A percentile compares a stretch with the other conserved stretches of the same genome.
phyloP scores from a whole-genome alignment of 352 stramenopile genomes.

The Lagenidium sp. region DNA sequence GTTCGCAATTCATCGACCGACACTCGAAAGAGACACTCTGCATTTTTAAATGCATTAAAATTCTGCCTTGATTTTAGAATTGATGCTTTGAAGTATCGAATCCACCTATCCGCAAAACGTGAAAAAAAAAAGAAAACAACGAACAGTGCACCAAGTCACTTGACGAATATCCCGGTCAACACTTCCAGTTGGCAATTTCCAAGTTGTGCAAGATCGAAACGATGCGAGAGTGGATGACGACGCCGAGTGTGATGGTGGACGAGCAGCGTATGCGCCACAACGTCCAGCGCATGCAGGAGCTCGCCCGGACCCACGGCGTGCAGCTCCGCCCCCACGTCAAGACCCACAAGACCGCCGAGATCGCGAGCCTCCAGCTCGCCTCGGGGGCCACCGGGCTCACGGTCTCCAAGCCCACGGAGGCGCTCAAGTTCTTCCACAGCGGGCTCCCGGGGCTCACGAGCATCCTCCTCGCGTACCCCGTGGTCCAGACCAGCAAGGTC shows the following conservation, averaged over 20 bases:
- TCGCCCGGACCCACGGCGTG: conserved; percentile 32
- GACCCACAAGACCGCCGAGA: conserved; percentile 74
- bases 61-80: neutral
- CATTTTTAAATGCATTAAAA: too few relatives aligned
- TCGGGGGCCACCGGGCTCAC: conserved; percentile 50
- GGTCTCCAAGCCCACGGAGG: conserved; percentile 60
- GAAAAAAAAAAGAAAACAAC: too few relatives aligned
- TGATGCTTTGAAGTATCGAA: neutral
- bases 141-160: too few relatives aligned
- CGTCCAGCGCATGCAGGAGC: conserved; percentile 53
- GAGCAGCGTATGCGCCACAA: conserved; percentile 50
- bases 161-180: too few relatives aligned
- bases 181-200: too few relatives aligned
- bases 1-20: too few relatives aligned
- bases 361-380: conserved; percentile 39
- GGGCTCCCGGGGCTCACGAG: conserved; percentile 33
- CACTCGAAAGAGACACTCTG: too few relatives aligned
- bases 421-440: conserved; percentile 49
- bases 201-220: neutral
- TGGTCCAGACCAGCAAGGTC: conserved; percentile 52
- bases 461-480: conserved; percentile 54
- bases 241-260: conserved; percentile 54
- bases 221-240: conserved; percentile 48
- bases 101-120: too few relatives aligned
- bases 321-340: conserved; percentile 60